A percentile compares a stretch with the other conserved stretches of the same genome.
Evolutionary conservation across 805 yeast species (phyloP).

Genomic region (Pichia exigua): DNA sequence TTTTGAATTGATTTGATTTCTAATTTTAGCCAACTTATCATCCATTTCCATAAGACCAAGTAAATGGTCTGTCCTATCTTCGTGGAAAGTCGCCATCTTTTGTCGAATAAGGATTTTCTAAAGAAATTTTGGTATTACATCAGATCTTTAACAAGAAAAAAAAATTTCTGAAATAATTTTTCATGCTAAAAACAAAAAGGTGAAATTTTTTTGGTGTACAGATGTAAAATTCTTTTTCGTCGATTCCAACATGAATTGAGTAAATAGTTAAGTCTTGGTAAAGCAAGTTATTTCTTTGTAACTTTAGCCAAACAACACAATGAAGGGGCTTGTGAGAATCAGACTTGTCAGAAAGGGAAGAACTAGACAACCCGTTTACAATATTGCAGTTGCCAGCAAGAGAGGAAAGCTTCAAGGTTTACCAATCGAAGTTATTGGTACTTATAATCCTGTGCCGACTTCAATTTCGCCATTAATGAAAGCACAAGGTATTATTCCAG

Average conservation of each 20-base stretch:
- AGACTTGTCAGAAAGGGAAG: conserved; percentile 92
- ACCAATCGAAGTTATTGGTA: conserved; percentile 93
- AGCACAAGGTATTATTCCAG: conserved; percentile 47
- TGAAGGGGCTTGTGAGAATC: conserved; percentile 74
- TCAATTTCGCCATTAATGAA: conserved; percentile 58
- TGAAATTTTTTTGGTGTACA: conserved; percentile 2
- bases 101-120: neutral
- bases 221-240: neutral
- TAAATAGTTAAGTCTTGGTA: neutral
- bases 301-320: conserved; percentile 12
- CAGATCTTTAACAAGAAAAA: neutral
- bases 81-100: neutral
- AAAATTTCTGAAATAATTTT: neutral
- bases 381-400: conserved; percentile 80
- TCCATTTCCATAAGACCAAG: conserved; percentile 41
- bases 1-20: conserved; percentile 70
- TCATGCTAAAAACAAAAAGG: neutral
- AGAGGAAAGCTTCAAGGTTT: conserved; percentile 73
- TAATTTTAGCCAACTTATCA: conserved; percentile 55
- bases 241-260: neutral
- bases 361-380: conserved; percentile 77
- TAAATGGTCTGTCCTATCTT: conserved; percentile 11
- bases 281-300: neutral
- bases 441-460: conserved; percentile 77
- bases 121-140: neutral